Evolutionary conservation across 169 alveolate genomes (phyloP).

Genomic region (Perkinsus chesapeaki): DNA sequence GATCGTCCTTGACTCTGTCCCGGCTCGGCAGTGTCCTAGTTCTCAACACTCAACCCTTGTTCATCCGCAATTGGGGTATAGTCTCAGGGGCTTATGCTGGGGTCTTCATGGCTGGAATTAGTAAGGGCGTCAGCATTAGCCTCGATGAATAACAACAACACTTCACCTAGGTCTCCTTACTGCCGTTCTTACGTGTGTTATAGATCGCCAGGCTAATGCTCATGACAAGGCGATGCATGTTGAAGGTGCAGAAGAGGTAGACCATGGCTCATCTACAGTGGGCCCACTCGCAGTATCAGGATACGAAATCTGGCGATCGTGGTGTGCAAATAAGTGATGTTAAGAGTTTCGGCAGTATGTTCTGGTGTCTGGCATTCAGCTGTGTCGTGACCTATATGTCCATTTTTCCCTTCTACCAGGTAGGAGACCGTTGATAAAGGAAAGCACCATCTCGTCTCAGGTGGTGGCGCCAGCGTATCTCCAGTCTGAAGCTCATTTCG

Average conservation of each 20-base stretch:
- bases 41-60: constrained; percentile 35
- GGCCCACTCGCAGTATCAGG: not conserved
- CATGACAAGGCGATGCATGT: not conserved
- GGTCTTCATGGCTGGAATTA: not conserved
- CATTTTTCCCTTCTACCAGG: constrained; percentile 11
- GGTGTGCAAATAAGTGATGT: not conserved
- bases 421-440: not conserved
- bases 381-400: constrained; percentile 10
- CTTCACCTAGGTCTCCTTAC: not conserved
- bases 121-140: not conserved
- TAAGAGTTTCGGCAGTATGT: not conserved
- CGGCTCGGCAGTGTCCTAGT: constrained; percentile 44
- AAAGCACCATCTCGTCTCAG: not conserved
- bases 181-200: not conserved
- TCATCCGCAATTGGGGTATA: not conserved
- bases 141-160: not conserved
- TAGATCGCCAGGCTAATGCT: not conserved
- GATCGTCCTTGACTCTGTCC: constrained; percentile 34
- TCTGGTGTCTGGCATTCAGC: not conserved
- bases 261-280: not conserved
- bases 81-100: not conserved
- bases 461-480: not conserved
- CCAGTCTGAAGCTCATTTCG: not conserved
- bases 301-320: not conserved
- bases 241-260: not conserved